Evolutionary conservation across 495 filamentous ascomycete species (phyloP), one percentile per base, ranked within the genome.

Genomic region (Lophiotrema nucula): DNA sequence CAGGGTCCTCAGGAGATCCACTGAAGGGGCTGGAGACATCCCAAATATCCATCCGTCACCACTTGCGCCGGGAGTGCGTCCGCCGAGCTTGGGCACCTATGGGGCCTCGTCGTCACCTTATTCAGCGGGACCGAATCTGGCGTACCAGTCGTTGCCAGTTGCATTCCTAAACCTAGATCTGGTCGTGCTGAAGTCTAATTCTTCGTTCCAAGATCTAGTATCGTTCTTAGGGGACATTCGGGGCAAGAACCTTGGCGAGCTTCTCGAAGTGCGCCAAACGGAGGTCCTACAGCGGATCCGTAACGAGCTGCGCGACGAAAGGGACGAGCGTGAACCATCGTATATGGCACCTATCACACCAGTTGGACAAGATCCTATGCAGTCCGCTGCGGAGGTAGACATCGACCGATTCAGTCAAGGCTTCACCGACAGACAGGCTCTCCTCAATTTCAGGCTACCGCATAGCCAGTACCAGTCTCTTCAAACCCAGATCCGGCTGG

Each of bases 331-430:
- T 26, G 74, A 77, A 22, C 74, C 73, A 8, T 41, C 71, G 16
- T 75, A 70, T 51, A 66, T 77, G 63, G 67, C 74, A 11, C 72
- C 73, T 1, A 76, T 77, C 21, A 51, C 65, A 23, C 58, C 63
- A 22, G 24, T 56, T 19, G 69, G 67, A 26, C 61, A 66, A 25
- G 56, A 67, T 35, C 61, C 64, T 47, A 53, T 71, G 25, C 58
- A 62, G 35, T 49, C 46, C 1, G 28, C 69, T 12, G 12, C 53
- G 13, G 69, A 71, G 47, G 47, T 19, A 2, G 62, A 69, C 26
- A 35, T 71, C 18, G 69, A 64, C 12, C 44, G 52, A 23, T 39
- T 66, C 27, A 68, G 62, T 38, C 56, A 61, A 18, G 69, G 57
- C 1, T 69, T 45, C 50, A 47, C 19, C 11, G 56, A 64, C 28